phyloP scores from a whole-genome alignment of 164 flowering plant genomes.

The Umbellularia californica region DNA sequence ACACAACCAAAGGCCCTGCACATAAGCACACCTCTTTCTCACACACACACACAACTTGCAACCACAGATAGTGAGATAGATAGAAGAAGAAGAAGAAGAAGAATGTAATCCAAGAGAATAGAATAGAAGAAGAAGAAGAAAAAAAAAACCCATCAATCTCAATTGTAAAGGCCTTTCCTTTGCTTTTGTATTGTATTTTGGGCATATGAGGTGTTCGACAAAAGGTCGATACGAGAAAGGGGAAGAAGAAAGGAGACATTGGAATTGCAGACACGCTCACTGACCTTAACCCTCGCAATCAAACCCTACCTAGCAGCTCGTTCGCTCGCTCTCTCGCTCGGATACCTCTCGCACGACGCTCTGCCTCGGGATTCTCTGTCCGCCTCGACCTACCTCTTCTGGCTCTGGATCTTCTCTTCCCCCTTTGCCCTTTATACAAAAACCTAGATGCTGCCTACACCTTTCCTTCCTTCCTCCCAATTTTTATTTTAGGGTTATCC shows the following conservation, averaged over 20 bases:
- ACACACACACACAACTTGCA: constrained; percentile 13
- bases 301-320: constrained; percentile 9
- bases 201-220: constrained; percentile 1
- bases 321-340: constrained; percentile 7
- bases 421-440: no score
- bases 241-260: constrained; percentile 3
- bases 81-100: no score
- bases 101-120: no score
- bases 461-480: no score
- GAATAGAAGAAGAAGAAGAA: no score
- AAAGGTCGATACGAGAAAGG: constrained; percentile 1
- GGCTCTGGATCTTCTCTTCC: no score
- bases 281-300: constrained; percentile 12
- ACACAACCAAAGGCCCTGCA: constrained; percentile 9
- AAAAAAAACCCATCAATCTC: constrained; percentile 4
- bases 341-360: constrained; percentile 1
- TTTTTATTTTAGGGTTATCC: no score
- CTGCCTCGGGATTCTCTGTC: not conserved
- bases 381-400: not conserved
- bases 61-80: not conserved
- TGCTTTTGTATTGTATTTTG: not conserved
- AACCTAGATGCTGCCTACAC: no score
- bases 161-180: not conserved
- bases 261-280: constrained; percentile 9
- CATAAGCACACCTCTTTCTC: constrained; percentile 18